Percentiles rank a stretch among this genome's conserved stretches.
These are phyloP conservation scores for Leccinum subfulvum DNA, from an alignment of 1,284 basidiomycete genomes.

Conservation along the genomic window DNA sequence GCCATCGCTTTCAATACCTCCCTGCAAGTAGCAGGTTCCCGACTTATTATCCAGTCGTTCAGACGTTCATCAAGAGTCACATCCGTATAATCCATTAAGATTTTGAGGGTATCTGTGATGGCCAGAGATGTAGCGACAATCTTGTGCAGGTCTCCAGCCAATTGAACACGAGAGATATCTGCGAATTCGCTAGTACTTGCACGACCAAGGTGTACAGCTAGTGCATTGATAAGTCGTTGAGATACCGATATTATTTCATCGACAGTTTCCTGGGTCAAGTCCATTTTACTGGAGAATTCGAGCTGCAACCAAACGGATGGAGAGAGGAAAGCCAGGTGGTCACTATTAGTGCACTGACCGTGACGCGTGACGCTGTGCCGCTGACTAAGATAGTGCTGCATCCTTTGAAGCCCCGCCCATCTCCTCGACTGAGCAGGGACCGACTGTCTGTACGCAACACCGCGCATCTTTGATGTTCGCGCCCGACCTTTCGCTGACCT, in stretches of 20 bases:
- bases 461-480: too few relatives aligned
- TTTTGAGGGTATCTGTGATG: not conserved
- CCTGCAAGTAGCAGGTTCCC: not conserved
- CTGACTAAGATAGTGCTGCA: too few relatives aligned
- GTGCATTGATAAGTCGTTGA: not conserved
- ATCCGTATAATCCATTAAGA: not conserved
- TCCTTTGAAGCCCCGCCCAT: too few relatives aligned
- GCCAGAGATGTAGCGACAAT: slow-evolving; percentile 3
- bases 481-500: too few relatives aligned
- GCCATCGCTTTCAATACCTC: not conserved
- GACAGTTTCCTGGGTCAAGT: not conserved
- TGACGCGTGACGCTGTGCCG: too few relatives aligned
- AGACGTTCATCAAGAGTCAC: not conserved
- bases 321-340: too few relatives aligned
- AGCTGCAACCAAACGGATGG: too few relatives aligned
- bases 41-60: not conserved
- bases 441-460: too few relatives aligned
- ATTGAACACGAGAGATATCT: not conserved
- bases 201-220: not conserved
- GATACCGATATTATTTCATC: slow-evolving; percentile 1
- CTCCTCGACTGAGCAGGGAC: too few relatives aligned
- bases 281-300: not conserved
- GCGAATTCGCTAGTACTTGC: not conserved
- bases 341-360: too few relatives aligned
- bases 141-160: slow-evolving; percentile 3